Evolutionary conservation across 2,329 filamentous ascomycete genomes (phyloP), one percentile per base, ranked within the genome.

Genomic region (Arthrobotrys pseudoclavata): DNA sequence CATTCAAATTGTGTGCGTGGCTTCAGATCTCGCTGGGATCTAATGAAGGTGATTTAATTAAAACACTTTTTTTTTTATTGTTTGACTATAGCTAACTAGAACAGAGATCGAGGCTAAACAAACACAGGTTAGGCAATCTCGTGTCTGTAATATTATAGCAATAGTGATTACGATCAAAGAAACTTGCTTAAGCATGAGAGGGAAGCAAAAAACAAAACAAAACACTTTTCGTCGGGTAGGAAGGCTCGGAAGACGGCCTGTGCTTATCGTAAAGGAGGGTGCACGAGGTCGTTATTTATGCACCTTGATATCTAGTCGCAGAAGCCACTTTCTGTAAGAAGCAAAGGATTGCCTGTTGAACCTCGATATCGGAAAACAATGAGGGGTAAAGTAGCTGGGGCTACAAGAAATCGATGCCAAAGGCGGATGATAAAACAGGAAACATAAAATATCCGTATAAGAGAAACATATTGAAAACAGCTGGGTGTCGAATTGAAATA

Each of bases 231-330:
- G 31, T 4, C 12, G 31, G n/a, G 7, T 34, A 9, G 37, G 12
- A 12, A 5, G 13, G 7, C 15, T 40, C 12, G 9, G 37, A n/a
- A 40, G 9, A 40, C 12, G 37, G 37, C 12, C 12, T 40, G 34
- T 13, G 37, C 9, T 40, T 40, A 12, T 40, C 12, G 37, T n/a
- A 40, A 34, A 18, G 15, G 50, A 18, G 15, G 24, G 50, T 29
- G 22, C 50, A 53, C 50, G 50, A 34, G 50, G 26, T 18, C 50
- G 42, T 13, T 5, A 1, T 15, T 26, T 15, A 52, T 26, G 50
- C 50, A 53, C 13, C 5, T 53, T n/a, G 15, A 53, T 31, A 31
- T 34, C 50, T n/a, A 52, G 47, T 15, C 10, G 50, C 50, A 53
- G 50, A 12, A 3, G 26, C 50, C 15, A 31, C 24, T 53, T 53